These are phyloP conservation scores for Sclerotinia subarctica DNA, from an alignment of 2,329 filamentous ascomycete species.

Conservation along the genomic window DNA sequence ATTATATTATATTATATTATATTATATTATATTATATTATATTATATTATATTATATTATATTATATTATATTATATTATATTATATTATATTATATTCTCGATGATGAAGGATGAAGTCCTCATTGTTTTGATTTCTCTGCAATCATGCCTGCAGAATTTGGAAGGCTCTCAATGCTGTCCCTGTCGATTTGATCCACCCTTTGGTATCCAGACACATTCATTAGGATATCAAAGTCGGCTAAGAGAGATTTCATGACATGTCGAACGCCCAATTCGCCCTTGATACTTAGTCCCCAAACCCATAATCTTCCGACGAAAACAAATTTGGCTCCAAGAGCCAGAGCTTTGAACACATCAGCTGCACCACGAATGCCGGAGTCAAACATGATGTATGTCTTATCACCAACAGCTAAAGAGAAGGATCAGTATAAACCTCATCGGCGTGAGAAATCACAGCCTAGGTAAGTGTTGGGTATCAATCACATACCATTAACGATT, in stretches of 20 bases:
- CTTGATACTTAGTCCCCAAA: constrained; percentile 58
- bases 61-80: neutral
- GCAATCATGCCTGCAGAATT: constrained; percentile 43
- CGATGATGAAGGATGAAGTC: neutral
- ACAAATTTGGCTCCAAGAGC: constrained; percentile 62
- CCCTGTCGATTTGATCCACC: constrained; percentile 50
- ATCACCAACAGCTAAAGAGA: constrained; percentile 47
- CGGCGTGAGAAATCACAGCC: neutral
- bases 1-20: neutral
- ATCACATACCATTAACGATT: constrained; percentile 48
- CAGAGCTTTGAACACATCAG: constrained; percentile 65
- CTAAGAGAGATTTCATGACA: constrained; percentile 59
- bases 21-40: neutral
- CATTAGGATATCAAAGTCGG: constrained; percentile 61
- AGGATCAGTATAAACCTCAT: neutral
- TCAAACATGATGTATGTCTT: constrained; percentile 61
- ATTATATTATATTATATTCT: neutral
- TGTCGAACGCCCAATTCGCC: constrained; percentile 60
- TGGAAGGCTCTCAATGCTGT: constrained; percentile 43
- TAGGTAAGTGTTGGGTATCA: too few relatives aligned
- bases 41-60: neutral
- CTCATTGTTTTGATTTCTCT: constrained; percentile 37
- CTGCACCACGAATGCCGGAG: constrained; percentile 60
- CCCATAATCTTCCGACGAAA: constrained; percentile 59
- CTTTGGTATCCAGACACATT: constrained; percentile 54